Evolutionary conservation across 225 moss, liverwort and hornwort species (phyloP).

Genomic region (Straminergon stramineum): DNA sequence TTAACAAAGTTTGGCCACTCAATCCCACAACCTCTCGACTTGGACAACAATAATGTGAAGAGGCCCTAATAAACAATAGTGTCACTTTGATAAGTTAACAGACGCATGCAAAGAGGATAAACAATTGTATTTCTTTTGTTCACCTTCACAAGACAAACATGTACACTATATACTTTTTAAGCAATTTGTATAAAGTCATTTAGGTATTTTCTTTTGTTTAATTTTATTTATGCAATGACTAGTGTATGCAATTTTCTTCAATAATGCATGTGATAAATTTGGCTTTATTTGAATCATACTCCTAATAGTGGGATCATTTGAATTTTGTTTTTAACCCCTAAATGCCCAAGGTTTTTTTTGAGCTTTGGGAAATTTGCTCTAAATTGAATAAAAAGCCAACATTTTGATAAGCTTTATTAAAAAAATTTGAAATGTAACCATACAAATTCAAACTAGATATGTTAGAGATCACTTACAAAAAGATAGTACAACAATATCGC

Average conservation of each 20-base stretch:
- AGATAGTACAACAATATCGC: too few species aligned
- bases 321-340: not conserved
- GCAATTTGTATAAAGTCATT: not conserved
- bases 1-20: too few species aligned
- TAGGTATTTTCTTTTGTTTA: not conserved
- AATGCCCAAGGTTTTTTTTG: too few species aligned
- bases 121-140: not conserved
- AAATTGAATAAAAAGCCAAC: too few species aligned
- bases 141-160: not conserved
- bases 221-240: not conserved
- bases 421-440: too few species aligned
- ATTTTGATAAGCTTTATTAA: too few species aligned
- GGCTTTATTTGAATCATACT: not conserved
- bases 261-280: not conserved
- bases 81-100: not conserved
- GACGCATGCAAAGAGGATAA: too few species aligned
- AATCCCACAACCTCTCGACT: too few species aligned
- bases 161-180: not conserved
- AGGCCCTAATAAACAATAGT: not conserved
- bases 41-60: too few species aligned
- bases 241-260: not conserved
- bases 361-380: too few species aligned
- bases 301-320: not conserved
- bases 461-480: too few species aligned
- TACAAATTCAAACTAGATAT: too few species aligned